Evolutionary conservation across 805 yeast genomes (phyloP).

Genomic region (Lipomyces anomalus): DNA sequence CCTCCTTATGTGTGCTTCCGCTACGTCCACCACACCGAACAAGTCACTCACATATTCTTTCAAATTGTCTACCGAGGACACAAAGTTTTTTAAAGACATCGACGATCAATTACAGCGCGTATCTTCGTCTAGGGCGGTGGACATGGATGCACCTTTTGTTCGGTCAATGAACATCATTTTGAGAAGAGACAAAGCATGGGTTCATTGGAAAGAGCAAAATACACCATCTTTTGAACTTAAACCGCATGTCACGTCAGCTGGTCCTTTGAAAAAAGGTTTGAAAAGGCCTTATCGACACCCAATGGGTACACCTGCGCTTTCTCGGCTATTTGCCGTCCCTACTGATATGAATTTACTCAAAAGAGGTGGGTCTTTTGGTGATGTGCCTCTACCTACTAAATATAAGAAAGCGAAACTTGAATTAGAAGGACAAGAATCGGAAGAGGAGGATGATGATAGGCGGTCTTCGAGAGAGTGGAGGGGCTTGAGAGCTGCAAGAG

Average conservation of each 20-base stretch:
- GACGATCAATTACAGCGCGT: slow-evolving; percentile 3
- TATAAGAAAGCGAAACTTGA: slow-evolving; percentile 15
- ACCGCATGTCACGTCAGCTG: slow-evolving; percentile 6
- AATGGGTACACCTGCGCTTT: slow-evolving; percentile 32
- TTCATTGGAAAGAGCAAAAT: slow-evolving; percentile 33
- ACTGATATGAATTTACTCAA: slow-evolving; percentile 38
- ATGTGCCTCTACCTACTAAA: slow-evolving; percentile 27
- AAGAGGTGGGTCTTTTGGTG: slow-evolving; percentile 11
- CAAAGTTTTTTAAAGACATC: slow-evolving; percentile 16
- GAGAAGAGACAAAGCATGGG: slow-evolving; percentile 32
- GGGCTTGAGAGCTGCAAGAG: slow-evolving; percentile 39
- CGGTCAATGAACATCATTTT: slow-evolving; percentile 21
- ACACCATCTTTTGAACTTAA: slow-evolving; percentile 28
- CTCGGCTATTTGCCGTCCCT: slow-evolving; percentile 37
- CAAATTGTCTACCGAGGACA: slow-evolving; percentile 21
- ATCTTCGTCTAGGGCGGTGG: slow-evolving; percentile 6
- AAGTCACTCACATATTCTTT: slow-evolving; percentile 24
- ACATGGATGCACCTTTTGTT: slow-evolving; percentile 17
- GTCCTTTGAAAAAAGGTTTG: slow-evolving; percentile 10
- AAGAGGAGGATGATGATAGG: slow-evolving; percentile 27
- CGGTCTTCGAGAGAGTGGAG: slow-evolving; percentile 38
- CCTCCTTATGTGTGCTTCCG: neutral
- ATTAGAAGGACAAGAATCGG: slow-evolving; percentile 17
- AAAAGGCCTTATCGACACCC: slow-evolving; percentile 28
- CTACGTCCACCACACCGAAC: slow-evolving; percentile 7